Evolutionary conservation across 306 rosid species (phyloP), one percentile per base, ranked within the genome.

Genomic region (Ormosia semicastrata): DNA sequence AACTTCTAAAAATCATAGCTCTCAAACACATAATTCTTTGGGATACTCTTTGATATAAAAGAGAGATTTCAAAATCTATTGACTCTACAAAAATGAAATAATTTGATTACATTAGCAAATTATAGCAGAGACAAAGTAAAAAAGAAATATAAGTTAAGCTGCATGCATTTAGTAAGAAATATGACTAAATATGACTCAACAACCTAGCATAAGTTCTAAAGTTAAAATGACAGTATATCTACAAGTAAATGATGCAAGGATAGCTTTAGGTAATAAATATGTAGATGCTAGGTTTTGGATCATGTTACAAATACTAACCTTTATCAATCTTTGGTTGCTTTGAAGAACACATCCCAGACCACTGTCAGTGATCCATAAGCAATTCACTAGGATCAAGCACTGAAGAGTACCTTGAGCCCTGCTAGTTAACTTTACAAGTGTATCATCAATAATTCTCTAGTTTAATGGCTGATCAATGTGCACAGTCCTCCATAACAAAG

Each of bases 341-440:
- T 86, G 81, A 57, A 93, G 83, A 58, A 91, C 90, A 17, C 66
- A 39, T 59, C 76, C 86, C 73, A 93, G 75, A 50, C 94, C 94
- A 71, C 17, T 39, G 64, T 91, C 91, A n/a, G 90, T 89, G 40
- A 93, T 90, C 64, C 60, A 57, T 9, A 43, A 5, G 67, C 96
- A 91, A 46, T 75, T 76, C 46, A 87, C 82, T 32, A 93, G 85
- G 84, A 63, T 87, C 84, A 93, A 77, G 87, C 77, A 73, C 73
- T 90, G 90, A 57, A 93, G 87, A 56, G 74, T 54, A 24, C 96
- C 93, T 78, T 87, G 88, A 86, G 97, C 94, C 84, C 89, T 87
- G 76, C 59, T 81, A 49, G 93, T 89, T 81, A 93, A 85, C 47
- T 85, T 82, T 5, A 88, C 41, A 60, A 93, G 93, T 77, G 49